These are phyloP conservation scores for Magnusiomyces sp. DNA, from an alignment of 1,139 yeast species.

Conservation along the genomic window DNA sequence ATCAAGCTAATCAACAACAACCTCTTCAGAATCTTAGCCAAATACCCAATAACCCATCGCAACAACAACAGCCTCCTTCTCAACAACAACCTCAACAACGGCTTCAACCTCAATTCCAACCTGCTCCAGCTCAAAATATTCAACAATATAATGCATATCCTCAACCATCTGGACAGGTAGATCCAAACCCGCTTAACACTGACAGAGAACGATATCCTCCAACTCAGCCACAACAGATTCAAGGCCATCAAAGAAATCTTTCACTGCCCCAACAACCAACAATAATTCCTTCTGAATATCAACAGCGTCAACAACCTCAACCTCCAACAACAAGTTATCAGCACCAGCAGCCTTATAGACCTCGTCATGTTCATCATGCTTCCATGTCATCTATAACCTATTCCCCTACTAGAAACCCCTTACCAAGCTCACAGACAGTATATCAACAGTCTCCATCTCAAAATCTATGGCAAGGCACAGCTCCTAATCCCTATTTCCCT, in stretches of 20 bases:
- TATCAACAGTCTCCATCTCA: constrained; percentile 11
- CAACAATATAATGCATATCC: neutral
- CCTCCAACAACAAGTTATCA: constrained; percentile 13
- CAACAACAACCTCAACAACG: constrained; percentile 4
- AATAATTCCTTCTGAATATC: constrained; percentile 17
- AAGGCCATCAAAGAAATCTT: constrained; percentile 21
- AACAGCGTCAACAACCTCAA: constrained; percentile 15
- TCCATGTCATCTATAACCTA: constrained; percentile 13
- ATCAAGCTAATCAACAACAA: neutral
- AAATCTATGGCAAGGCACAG: constrained; percentile 6
- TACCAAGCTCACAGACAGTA: constrained; percentile 11
- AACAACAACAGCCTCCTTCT: neutral
- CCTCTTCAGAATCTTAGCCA: neutral
- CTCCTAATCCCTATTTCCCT: constrained; percentile 2
- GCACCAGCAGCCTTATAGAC: constrained; percentile 5
- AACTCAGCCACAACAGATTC: constrained; percentile 8
- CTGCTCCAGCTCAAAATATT: neutral
- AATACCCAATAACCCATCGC: neutral
- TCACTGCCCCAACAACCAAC: constrained; percentile 23
- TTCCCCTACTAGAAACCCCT: constrained; percentile 7
- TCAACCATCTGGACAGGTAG: neutral
- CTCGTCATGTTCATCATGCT: constrained; percentile 15
- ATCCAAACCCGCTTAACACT: constrained; percentile 1
- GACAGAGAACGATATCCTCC: constrained; percentile 21
- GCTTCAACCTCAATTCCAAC: constrained; percentile 1